Evolutionary conservation across 257 asterid species (phyloP), one percentile per base, ranked within the genome.

Genomic region (Coffea canephora): DNA sequence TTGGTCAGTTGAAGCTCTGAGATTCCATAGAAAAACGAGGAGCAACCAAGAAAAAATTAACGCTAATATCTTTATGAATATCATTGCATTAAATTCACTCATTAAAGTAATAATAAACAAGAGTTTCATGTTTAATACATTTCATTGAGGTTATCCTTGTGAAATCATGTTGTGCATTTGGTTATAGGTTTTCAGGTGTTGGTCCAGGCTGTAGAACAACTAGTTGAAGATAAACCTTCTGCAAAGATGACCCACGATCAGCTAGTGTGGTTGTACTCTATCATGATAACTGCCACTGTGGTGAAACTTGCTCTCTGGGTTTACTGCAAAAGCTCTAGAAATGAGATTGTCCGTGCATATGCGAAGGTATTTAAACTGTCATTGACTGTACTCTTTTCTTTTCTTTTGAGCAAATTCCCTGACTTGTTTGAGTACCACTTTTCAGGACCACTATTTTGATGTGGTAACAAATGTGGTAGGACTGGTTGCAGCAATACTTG

Each of bases 391-490:
- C 13, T 5, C 34, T 8, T 57, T 72, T 67, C 70, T 74, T 41
- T 75, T 67, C 62, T 59, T 4, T 46, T 59, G 9, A 34, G 57
- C 69, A 57, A 11, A 52, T 73, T 73, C 75, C 75, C 66, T 85
- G 78, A 88, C 78, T 43, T 80, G 41, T 68, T 69, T 59, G 49
- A n/a, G 25, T 31, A 45, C 15, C 43, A 45, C 50, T 69, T 12
- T 23, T 43, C 88, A 93, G 99, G 99, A 95, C 84, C 99, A 95
- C 64, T 95, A 95, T 75, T 95, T 95, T 71, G 99, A 95, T 14
- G 99, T 95, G 80, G 90, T 95, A n/a, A 95, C 99, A 62, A 95
- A 95, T 71, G 81, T 91, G 27, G 93, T 95, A 1, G 99, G 99
- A 68, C 85, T 95, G 79, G 84, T 89, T 46, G 95, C 99, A 8